Evolutionary conservation across 2,329 filamentous ascomycete genomes (phyloP).

Genomic region (Xenoacremonium recifei): DNA sequence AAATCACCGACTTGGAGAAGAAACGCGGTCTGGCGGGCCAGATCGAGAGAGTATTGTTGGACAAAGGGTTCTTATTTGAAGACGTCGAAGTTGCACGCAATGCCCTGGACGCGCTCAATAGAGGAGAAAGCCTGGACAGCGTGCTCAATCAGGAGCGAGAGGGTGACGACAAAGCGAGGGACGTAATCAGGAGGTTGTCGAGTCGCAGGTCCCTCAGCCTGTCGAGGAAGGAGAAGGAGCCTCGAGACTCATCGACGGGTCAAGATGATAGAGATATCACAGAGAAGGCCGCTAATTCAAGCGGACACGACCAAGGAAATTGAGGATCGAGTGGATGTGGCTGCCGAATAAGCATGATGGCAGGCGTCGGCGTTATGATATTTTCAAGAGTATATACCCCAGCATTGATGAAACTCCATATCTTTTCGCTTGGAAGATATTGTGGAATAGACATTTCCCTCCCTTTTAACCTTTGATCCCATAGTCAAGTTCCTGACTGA

Average conservation of each 20-base stretch:
- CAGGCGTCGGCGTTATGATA: no score
- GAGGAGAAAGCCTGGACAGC: slow-evolving; percentile 37
- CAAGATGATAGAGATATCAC: slow-evolving; percentile 2
- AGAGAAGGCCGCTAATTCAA: not conserved
- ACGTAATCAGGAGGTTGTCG: slow-evolving; percentile 18
- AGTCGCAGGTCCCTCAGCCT: slow-evolving; percentile 18
- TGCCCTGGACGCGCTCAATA: slow-evolving; percentile 43
- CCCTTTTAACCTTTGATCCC: no score
- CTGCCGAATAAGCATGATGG: no score
- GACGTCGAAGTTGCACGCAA: slow-evolving; percentile 46
- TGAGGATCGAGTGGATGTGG: no score
- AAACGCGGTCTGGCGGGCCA: slow-evolving; percentile 39
- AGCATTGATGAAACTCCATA: no score
- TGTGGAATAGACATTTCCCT: no score
- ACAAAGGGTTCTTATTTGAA: slow-evolving; percentile 41
- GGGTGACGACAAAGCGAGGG: slow-evolving; percentile 6
- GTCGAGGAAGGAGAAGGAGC: slow-evolving; percentile 12
- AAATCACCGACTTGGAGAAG: slow-evolving; percentile 26
- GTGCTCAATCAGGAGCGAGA: slow-evolving; percentile 17
- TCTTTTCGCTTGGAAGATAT: no score
- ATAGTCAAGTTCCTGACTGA: no score
- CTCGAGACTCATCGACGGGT: slow-evolving; percentile 6
- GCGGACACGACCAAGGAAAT: no score
- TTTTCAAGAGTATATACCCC: no score
- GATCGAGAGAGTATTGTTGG: slow-evolving; percentile 27